phyloP scores from a whole-genome alignment of 306 rosid genomes.

The Begonia loranthoides region DNA sequence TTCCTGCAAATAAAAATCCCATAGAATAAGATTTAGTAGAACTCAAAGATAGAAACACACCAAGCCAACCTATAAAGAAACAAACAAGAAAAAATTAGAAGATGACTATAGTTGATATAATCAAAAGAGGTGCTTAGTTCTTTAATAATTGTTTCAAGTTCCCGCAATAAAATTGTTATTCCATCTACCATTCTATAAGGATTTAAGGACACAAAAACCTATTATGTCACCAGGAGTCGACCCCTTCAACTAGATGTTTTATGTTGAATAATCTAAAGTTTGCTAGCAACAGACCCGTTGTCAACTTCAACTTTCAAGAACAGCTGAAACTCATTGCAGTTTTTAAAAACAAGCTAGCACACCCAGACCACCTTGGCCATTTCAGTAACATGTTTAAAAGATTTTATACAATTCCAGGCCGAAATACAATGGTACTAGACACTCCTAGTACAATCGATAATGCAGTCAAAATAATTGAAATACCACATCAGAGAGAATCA shows the following conservation, averaged over 20 bases:
- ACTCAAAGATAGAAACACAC: not conserved
- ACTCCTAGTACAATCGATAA: no score
- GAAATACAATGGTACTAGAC: not conserved
- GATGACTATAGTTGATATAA: not conserved
- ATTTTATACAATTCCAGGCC: not conserved
- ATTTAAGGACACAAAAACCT: no score
- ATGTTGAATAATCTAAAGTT: no score
- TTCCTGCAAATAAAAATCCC: constrained; percentile 41
- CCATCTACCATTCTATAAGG: no score
- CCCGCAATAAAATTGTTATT: not conserved
- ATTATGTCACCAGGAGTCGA: no score
- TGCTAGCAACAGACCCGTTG: no score
- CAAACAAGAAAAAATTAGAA: not conserved
- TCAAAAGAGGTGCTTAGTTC: no score
- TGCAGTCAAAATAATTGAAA: not conserved
- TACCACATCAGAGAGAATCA: not conserved
- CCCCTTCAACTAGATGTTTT: no score
- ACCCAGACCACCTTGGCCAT: not conserved
- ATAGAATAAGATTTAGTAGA: not conserved
- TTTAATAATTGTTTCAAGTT: not conserved
- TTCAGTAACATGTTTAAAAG: not conserved
- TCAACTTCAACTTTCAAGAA: no score
- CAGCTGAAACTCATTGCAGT: not conserved
- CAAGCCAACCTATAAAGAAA: not conserved
- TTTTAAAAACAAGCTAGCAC: not conserved